Conservation (phyloP, 768 basidiomycete genomes). For the Pulveroboletus sp. region DNA sequence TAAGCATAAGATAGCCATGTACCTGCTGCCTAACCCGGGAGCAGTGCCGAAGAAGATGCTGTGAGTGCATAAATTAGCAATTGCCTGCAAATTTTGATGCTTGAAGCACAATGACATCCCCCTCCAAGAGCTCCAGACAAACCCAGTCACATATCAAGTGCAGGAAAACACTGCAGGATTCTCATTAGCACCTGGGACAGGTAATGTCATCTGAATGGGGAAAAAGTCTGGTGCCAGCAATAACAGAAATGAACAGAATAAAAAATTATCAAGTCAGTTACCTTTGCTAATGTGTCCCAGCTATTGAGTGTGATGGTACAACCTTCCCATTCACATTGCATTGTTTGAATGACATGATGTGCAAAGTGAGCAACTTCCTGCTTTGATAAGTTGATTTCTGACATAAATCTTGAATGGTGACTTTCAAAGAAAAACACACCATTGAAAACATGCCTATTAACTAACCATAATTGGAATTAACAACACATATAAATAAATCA, state of each 20-base stretch:
- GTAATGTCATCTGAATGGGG: not conserved
- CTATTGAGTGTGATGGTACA: constrained; percentile 26
- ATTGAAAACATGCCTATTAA: not conserved
- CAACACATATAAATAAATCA: constrained; percentile 12
- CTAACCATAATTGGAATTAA: not conserved
- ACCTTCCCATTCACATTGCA: constrained; percentile 29
- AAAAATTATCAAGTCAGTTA: constrained; percentile 13
- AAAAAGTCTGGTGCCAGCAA: constrained; percentile 5
- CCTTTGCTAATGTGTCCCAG: constrained; percentile 28
- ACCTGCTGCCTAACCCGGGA: constrained; percentile 15
- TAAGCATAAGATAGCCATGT: not conserved
- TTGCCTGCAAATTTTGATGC: not conserved
- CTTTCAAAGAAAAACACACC: constrained; percentile 1
- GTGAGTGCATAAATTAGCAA: constrained; percentile 7
- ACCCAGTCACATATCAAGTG: constrained; percentile 3
- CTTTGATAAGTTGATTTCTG: constrained; percentile 18
- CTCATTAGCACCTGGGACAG: constrained; percentile 2
- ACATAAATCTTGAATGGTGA: constrained; percentile 11
- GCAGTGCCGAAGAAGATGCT: constrained; percentile 29
- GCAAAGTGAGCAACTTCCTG: constrained; percentile 20
- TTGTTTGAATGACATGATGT: constrained; percentile 19
- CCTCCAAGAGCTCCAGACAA: constrained; percentile 16
- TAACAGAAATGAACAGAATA: constrained; percentile 1
- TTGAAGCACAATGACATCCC: not conserved
- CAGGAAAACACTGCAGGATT: constrained; percentile 15